phyloP scores from a whole-genome alignment of 768 basidiomycete genomes.

The Serpula lacrymans region DNA sequence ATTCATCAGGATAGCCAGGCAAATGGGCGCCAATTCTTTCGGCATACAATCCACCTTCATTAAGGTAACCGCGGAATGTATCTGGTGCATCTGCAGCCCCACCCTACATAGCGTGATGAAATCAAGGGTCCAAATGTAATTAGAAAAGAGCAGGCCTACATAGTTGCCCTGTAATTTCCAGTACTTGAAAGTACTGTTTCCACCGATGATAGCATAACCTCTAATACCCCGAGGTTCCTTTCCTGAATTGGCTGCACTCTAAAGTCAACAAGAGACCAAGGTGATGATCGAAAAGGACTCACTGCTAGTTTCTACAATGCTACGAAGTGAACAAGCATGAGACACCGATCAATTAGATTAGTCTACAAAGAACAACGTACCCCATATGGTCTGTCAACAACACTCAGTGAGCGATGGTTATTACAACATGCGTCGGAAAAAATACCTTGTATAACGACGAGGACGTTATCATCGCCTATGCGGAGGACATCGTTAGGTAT shows the following conservation, averaged over 20 bases:
- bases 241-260: constrained; percentile 45
- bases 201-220: constrained; percentile 41
- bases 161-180: constrained; percentile 46
- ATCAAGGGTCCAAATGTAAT: background rate
- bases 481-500: constrained; percentile 34
- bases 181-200: constrained; percentile 32
- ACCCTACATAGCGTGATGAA: constrained; percentile 25
- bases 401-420: background rate
- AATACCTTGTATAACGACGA: constrained; percentile 35
- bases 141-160: constrained; percentile 15
- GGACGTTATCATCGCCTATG: constrained; percentile 39
- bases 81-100: constrained; percentile 40
- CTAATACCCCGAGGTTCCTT: constrained; percentile 49
- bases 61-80: constrained; percentile 44
- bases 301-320: constrained; percentile 49
- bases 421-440: background rate
- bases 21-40: constrained; percentile 51
- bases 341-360: background rate
- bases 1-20: constrained; percentile 40
- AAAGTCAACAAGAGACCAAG: background rate
- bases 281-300: constrained; percentile 9
- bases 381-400: constrained; percentile 43
- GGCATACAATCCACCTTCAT: constrained; percentile 48
- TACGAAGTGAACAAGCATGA: constrained; percentile 13
- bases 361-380: constrained; percentile 24